Base-by-base conservation (phyloP, 163 green algal species). In the Coccomyxa subellipsoidea region DNA sequence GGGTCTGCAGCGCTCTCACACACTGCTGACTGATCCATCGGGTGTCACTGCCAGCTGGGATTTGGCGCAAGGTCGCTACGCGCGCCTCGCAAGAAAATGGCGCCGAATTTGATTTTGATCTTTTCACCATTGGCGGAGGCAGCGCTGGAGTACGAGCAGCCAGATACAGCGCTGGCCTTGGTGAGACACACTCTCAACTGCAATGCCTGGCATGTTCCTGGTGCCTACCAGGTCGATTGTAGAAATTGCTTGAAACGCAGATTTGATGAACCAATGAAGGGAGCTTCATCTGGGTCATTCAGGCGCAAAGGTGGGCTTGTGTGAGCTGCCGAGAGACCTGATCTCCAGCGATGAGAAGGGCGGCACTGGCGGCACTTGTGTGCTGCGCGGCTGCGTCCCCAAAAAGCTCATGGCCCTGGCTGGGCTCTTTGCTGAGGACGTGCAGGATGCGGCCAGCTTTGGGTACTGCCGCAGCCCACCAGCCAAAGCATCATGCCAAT, bases 381-480 rank as follows among this genome's bases (percentile, higher is more conserved):
- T 99, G 10, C 94, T 99, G 38, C 92, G 96, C 34, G 96, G 96
- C 53, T 99, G 97, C 84, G 96, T 99, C 21, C 97, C 97, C 70
- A 99, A 99, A 88, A 99, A 98, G 94, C 91, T 98, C 66, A 87
- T 98, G 40, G 93, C 97, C 66, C 97, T 95, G 83, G 93, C 88
- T 12, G 86, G 88, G 29, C 84, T 95, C 80, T 98, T 94, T 84
- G 66, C 84, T 4, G 87, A 97, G 47, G 90, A 96, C 77, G 95
- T 98, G 40, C 38, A 87, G n/a, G 94, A 97, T 71, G 87, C 88
- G 54, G 83, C 80, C 15, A 94, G 95, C 31, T 98, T 97, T 80
- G 95, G 95, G 85, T 98, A 90, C 89, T 80, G 15, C 21, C 7
- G 10, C 1, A 36, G 1, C 1, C 47, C 4, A 7, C 47, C 47